Conservation (phyloP, 768 basidiomycete genomes). For the Pulveroboletus frians region DNA sequence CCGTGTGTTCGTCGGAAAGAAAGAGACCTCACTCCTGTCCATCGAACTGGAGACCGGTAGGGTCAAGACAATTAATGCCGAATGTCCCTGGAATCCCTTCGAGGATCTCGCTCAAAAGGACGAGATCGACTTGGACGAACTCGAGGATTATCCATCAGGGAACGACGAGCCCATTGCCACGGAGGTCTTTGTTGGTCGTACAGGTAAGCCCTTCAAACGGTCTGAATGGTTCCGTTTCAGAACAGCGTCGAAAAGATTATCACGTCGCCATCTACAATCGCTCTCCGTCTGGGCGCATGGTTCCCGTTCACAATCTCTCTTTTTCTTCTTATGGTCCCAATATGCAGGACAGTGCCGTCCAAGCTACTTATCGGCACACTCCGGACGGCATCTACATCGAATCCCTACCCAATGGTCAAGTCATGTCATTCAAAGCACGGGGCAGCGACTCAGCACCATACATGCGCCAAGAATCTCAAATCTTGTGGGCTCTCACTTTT, state of each 20-base stretch:
- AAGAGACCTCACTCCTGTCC: constrained; percentile 77
- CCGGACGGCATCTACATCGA: constrained; percentile 81
- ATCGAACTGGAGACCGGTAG: constrained; percentile 76
- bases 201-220: constrained; percentile 39
- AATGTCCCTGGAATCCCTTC: constrained; percentile 72
- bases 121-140: constrained; percentile 52
- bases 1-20: constrained; percentile 83
- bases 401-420: constrained; percentile 69
- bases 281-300: constrained; percentile 29
- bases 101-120: constrained; percentile 45
- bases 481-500: constrained; percentile 59
- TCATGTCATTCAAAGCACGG: constrained; percentile 64
- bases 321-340: constrained; percentile 94
- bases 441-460: constrained; percentile 23
- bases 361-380: constrained; percentile 68
- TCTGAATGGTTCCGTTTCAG: neutral
- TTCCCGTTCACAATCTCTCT: constrained; percentile 71
- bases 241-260: constrained; percentile 58
- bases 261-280: constrained; percentile 78
- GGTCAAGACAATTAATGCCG: constrained; percentile 70
- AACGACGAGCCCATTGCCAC: constrained; percentile 26
- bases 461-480: constrained; percentile 31
- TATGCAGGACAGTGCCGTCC: constrained; percentile 71
- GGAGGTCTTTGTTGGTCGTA: constrained; percentile 62
- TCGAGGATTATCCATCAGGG: constrained; percentile 45